Evolutionary conservation across 139 green algal genomes (phyloP), one percentile per base, ranked within the genome.

Genomic region (Chlamydomonas schloesseri): DNA sequence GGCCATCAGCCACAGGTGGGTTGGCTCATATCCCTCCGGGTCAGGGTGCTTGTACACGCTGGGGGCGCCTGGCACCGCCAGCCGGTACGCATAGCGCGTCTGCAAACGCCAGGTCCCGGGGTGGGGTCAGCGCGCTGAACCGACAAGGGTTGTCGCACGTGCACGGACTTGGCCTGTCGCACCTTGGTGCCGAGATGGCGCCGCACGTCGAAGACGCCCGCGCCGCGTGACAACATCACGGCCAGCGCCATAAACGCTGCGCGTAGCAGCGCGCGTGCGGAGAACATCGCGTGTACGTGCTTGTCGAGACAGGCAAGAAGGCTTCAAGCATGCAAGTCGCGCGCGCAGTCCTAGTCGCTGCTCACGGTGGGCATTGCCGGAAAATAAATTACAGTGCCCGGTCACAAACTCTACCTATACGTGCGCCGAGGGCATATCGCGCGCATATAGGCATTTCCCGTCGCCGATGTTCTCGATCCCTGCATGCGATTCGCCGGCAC

Each of bases 31-130:
- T 18, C 88, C 88, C 14, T 86, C 28, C 0, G 90, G 90, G 37
- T 93, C 88, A 9, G 88, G 90, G 29, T 53, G 23, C 11, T 80
- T 71, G 53, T 93, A 84, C 11, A 91, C 69, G 20, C 80, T 88
- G 6, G 87, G 84, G 0, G 87, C 84, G 17, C 76, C 76, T 9
- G 83, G 86, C 0, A 90, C 69, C 9, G 36, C 80, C 6, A 86
- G 47, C 0, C 87, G 70, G 17, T 67, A 80, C 0, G 74, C 82
- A 42, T 93, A 93, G 0, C 84, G 88, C 0, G 88, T 89, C 88
- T 92, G 89, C 71, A 73, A 21, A 26, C 69, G 26, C 15, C 20
- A 34, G 18, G 11, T 15, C 36, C 1, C 71, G 10, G 42, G 42
- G 21, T 3, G 6, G 33, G 71, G 60, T 15, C 60, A n/a, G 60